Evolutionary conservation across 176 grass and related monocot genomes (phyloP), one percentile per base, ranked within the genome.

Genomic region (Aegilops bicornis): DNA sequence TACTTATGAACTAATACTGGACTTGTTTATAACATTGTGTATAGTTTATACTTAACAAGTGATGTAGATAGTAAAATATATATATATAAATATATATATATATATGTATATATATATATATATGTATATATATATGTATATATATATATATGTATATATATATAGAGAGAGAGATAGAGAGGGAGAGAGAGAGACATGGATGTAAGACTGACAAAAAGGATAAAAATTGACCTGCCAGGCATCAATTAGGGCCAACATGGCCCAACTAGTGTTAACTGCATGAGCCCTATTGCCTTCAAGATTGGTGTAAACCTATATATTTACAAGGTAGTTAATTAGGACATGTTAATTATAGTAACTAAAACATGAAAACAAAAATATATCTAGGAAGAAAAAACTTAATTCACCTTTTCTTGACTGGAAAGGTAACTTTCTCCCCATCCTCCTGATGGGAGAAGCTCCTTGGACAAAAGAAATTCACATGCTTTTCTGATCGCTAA

Each of bases 181-280:
- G 25, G 1, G 25, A 27, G 25, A 27, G 25, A 27, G 25, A 27
- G 25, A 27, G 67, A 69, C 31, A 69, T 69, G 7, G 68, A 39
- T 70, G 8, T 22, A 40, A 42, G 10, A 12, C 13, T 45, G 10
- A 45, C 20, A 40, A 42, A 10, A 40, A 42, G 69, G 52, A 82
- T 47, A 50, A 48, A 72, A 54, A 43, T 74, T 47, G 13, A 94
- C 96, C 96, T 94, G 96, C 10, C 91, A 90, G 31, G 93, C 93
- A 76, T 85, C 92, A 81, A 98, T 98, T 83, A 98, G 79, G 27
- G 93, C 58, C 50, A 98, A 66, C 91, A 96, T 89, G 33, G 90
- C 96, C 93, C 96, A 98, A 72, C 88, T 79, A 52, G 96, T 98
- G 63, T 94, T 98, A 73, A 96, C 93, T 54, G 93, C 96, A 88